Conservation (phyloP, 352 stramenopile species). For the Globisporangium orthogonon region DNA sequence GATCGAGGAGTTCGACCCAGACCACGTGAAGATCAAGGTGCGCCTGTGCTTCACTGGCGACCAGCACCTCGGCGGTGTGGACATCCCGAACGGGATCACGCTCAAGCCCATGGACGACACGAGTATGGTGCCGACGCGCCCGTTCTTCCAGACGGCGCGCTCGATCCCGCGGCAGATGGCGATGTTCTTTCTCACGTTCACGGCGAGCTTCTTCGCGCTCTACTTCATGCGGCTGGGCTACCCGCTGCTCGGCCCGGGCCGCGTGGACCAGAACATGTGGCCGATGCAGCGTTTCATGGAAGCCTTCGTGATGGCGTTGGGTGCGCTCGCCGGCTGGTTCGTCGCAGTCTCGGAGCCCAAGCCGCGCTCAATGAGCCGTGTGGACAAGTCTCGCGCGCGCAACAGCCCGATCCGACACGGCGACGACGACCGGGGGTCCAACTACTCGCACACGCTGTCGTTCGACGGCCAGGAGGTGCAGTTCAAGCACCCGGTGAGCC, state of each 20-base stretch:
- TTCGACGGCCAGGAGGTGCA: slow-evolving; percentile 73
- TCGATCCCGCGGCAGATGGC: slow-evolving; percentile 65
- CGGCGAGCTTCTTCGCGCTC: slow-evolving; percentile 58
- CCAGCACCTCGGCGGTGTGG: slow-evolving; percentile 63
- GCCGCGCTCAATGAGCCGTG: slow-evolving; percentile 62
- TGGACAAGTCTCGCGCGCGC: slow-evolving; percentile 72
- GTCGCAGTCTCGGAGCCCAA: slow-evolving; percentile 61
- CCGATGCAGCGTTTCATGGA: slow-evolving; percentile 78
- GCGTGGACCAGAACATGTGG: slow-evolving; percentile 74
- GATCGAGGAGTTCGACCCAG: slow-evolving; percentile 68
- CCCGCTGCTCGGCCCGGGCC: slow-evolving; percentile 51
- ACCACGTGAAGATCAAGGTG: slow-evolving; percentile 60
- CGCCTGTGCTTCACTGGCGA: slow-evolving; percentile 77
- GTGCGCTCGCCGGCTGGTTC: slow-evolving; percentile 48
- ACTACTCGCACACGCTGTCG: slow-evolving; percentile 74
- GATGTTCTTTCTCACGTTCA: slow-evolving; percentile 81
- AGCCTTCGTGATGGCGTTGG: slow-evolving; percentile 60
- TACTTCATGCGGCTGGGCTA: slow-evolving; percentile 71
- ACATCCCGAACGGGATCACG: slow-evolving; percentile 67
- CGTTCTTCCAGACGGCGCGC: slow-evolving; percentile 67
- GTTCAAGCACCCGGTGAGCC: slow-evolving; percentile 69
- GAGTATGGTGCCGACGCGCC: slow-evolving; percentile 68
- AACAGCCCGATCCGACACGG: slow-evolving; percentile 29
- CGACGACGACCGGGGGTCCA: slow-evolving; percentile 35
- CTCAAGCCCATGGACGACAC: slow-evolving; percentile 81